Base-by-base conservation (phyloP, 208 protist species). In the Trypanosoma rangeli region DNA sequence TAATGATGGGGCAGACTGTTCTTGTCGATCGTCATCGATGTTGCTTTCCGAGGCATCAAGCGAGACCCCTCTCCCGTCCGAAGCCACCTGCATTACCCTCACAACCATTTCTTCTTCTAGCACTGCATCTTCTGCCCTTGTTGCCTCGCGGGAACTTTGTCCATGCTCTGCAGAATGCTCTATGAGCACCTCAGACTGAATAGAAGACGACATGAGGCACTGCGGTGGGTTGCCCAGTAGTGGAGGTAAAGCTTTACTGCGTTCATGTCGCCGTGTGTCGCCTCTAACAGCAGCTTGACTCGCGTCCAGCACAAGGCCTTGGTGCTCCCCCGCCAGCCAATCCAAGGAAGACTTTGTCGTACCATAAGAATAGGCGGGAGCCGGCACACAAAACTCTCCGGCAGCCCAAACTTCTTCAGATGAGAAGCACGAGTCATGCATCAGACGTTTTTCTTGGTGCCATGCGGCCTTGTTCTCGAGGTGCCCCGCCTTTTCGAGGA, bases 401-500 rank as follows among this genome's bases (percentile, higher is more conserved):
- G 59, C 59, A 50, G 59, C 22, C 7, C 59, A 39, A 16, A 64
- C 39, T 10, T 26, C n/a, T 52, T 64, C 59, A 53, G 33, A 10
- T 31, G 16, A 18, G 20, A 49, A 20, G 37, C 15, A 64, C 12
- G 13, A 53, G 22, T 35, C 8, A 10, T 16, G 37, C 12, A 52
- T 16, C 33, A 37, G 33, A 7, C 42, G 33, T 59, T 59, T 52
- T 28, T 64, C 42, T 24, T 64, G 59, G 49, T 10, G 20, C 28
- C 15, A 50, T 31, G 31, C 57, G 20, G n/a, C 31, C 35, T 82
- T 76, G 8, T 54, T 26, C 28, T 70, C 66, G 22, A 63, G 37
- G 56, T 57, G 74, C 8, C 56, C 68, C 7, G 35, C 44, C 33
- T 61, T 56, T 13, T 55, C 62, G 2, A 65, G 53, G 5, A 50